phyloP scores from a whole-genome alignment of 2,329 filamentous ascomycete species.

The Drechmeria coniospora region DNA sequence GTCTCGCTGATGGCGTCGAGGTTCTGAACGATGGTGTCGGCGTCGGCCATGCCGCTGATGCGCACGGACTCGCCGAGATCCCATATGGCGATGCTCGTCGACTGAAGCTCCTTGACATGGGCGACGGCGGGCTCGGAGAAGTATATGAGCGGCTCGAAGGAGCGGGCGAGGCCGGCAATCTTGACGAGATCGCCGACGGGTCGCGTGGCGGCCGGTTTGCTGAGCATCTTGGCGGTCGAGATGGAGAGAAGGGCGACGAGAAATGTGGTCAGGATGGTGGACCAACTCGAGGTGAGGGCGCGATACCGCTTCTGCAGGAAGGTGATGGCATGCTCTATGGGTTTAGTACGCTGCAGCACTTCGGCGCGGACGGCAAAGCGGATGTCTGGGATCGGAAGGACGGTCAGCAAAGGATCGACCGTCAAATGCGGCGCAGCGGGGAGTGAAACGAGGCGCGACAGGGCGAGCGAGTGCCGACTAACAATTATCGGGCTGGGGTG shows the following conservation, averaged over 20 bases:
- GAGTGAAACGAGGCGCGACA: neutral
- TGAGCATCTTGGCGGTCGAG: conserved; percentile 47
- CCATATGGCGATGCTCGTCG: conserved; percentile 87
- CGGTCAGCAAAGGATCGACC: no score
- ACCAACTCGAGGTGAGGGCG: conserved; percentile 52
- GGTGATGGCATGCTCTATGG: conserved; percentile 57
- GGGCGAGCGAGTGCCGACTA: conserved; percentile 10
- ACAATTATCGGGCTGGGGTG: conserved; percentile 32
- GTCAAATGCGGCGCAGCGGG: neutral
- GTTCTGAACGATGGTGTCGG: conserved; percentile 69
- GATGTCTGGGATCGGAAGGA: conserved; percentile 63
- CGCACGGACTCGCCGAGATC: conserved; percentile 85
- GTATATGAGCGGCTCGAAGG: conserved; percentile 87
- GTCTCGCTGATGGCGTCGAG: conserved; percentile 76
- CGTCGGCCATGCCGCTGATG: conserved; percentile 80
- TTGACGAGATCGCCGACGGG: conserved; percentile 60
- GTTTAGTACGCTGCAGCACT: conserved; percentile 74
- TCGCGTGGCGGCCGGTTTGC: conserved; percentile 44
- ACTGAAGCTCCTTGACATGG: conserved; percentile 77
- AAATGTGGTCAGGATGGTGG: conserved; percentile 47
- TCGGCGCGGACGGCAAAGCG: conserved; percentile 78
- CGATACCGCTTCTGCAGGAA: conserved; percentile 46
- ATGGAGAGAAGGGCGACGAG: conserved; percentile 49
- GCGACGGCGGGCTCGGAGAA: conserved; percentile 81
- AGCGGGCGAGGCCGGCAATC: conserved; percentile 74